A percentile compares a stretch with the other conserved stretches of the same genome.
Evolutionary conservation across 306 rosid genomes (phyloP).

Genomic region (Oemleria cerasiformis): DNA sequence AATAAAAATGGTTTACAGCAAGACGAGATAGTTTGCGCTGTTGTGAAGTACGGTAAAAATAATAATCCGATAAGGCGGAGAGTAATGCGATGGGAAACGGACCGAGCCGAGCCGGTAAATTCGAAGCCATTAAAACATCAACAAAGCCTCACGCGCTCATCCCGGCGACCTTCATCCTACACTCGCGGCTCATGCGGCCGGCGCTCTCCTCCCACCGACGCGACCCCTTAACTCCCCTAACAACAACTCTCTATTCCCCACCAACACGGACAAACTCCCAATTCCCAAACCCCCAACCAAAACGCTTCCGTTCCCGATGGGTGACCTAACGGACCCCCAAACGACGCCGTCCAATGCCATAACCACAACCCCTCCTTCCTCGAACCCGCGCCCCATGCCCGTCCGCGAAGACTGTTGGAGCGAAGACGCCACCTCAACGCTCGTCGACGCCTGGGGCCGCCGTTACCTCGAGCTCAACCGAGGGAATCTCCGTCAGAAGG

Average conservation of each 20-base stretch:
- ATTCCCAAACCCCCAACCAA: not conserved
- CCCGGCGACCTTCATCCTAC: constrained; percentile 53
- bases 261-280: not conserved
- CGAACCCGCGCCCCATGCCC: constrained; percentile 57
- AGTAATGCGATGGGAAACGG: constrained; percentile 17
- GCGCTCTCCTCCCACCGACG: constrained; percentile 47
- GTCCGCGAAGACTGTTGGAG: constrained; percentile 98
- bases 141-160: constrained; percentile 36
- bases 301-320: constrained; percentile 36
- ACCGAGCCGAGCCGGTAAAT: constrained; percentile 56
- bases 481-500: constrained; percentile 96
- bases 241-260: constrained; percentile 24
- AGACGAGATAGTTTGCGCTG: not conserved
- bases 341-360: constrained; percentile 34
- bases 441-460: constrained; percentile 89
- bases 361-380: constrained; percentile 13
- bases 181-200: constrained; percentile 69
- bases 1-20: not conserved
- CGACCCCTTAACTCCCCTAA: constrained; percentile 19
- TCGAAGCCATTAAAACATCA: constrained; percentile 47
- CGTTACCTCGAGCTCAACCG: constrained; percentile 92
- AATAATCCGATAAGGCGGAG: not conserved
- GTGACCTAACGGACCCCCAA: constrained; percentile 52
- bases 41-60: not conserved
- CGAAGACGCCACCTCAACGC: constrained; percentile 86